A percentile compares a stretch with the other conserved stretches of the same genome.
These are phyloP conservation scores for Collybia mongolica DNA, from an alignment of 768 basidiomycete species.

Conservation along the genomic window DNA sequence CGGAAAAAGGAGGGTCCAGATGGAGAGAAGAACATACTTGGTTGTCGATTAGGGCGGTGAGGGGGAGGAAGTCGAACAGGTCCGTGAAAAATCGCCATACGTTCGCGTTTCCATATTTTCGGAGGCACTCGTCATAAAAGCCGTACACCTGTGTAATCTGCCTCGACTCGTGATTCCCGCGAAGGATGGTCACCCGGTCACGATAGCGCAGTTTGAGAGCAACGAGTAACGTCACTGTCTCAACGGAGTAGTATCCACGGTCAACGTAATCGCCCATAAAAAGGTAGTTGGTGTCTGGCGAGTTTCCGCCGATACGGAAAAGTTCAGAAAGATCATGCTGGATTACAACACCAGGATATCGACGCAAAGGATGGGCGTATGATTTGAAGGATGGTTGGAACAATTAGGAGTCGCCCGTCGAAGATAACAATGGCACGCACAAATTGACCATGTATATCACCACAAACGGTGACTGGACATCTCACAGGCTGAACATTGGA, in stretches of 20 bases:
- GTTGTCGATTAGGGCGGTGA: constrained; percentile 97
- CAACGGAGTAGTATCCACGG: constrained; percentile 98
- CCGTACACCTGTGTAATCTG: constrained; percentile 99
- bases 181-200: constrained; percentile 95
- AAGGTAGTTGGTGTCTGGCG: constrained; percentile 98
- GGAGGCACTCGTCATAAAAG: constrained; percentile 98
- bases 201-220: constrained; percentile 97
- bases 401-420: constrained; percentile 10
- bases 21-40: constrained; percentile 66
- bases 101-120: constrained; percentile 99
- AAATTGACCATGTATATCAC: constrained; percentile 99
- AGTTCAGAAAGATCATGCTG: constrained; percentile 99
- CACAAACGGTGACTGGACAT: constrained; percentile 99
- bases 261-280: constrained; percentile 99
- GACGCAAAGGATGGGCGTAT: constrained; percentile 1
- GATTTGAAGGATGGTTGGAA: constrained; percentile 4
- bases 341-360: constrained; percentile 13
- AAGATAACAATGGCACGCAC: constrained; percentile 55
- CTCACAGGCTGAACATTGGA: constrained; percentile 98
- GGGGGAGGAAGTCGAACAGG: constrained; percentile 95
- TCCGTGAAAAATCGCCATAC: constrained; percentile 99
- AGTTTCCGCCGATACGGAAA: constrained; percentile 98
- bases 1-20: constrained; percentile 3
- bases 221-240: constrained; percentile 96
- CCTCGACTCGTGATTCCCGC: constrained; percentile 98